phyloP scores from a whole-genome alignment of 2,329 filamentous ascomycete genomes.

The Fusarium aywerte region DNA sequence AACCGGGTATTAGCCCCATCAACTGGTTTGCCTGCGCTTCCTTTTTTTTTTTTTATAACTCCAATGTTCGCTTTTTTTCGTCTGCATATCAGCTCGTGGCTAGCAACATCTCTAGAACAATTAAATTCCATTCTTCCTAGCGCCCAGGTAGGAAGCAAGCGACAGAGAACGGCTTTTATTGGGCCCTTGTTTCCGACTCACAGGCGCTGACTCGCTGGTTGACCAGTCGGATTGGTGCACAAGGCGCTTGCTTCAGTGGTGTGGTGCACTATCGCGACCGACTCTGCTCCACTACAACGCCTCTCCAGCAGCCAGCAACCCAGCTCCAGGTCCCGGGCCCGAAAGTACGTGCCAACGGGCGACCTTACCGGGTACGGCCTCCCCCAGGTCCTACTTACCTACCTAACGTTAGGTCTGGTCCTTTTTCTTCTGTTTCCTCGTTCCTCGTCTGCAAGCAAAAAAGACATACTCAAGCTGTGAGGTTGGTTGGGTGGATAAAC shows the following conservation, averaged over 20 bases:
- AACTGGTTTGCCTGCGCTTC: not conserved
- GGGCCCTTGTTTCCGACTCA: conserved; percentile 37
- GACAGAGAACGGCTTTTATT: conserved; percentile 27
- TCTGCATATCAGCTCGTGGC: conserved; percentile 5
- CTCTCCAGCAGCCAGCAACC: conserved; percentile 2
- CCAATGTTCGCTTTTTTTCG: conserved; percentile 12
- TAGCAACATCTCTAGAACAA: conserved; percentile 11
- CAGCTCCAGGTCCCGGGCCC: conserved; percentile 13
- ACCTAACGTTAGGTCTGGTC: not conserved
- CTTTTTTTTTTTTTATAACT: not conserved
- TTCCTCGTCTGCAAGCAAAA: not conserved
- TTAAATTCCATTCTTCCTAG: conserved; percentile 21
- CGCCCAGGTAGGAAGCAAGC: conserved; percentile 25
- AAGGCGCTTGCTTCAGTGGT: conserved; percentile 53
- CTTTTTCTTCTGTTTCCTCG: not conserved
- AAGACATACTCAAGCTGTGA: not conserved
- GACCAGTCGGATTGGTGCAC: conserved; percentile 51
- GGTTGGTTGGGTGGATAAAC: conserved; percentile 4
- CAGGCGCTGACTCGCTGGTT: conserved; percentile 49
- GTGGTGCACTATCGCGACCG: conserved; percentile 44
- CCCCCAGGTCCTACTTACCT: conserved; percentile 20
- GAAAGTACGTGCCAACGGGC: conserved; percentile 34
- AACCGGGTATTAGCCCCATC: not conserved
- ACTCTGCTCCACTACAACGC: conserved; percentile 30
- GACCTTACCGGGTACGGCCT: conserved; percentile 34